Evolutionary conservation across 441 rosid species (phyloP).

Genomic region (Macaranga tanarius): DNA sequence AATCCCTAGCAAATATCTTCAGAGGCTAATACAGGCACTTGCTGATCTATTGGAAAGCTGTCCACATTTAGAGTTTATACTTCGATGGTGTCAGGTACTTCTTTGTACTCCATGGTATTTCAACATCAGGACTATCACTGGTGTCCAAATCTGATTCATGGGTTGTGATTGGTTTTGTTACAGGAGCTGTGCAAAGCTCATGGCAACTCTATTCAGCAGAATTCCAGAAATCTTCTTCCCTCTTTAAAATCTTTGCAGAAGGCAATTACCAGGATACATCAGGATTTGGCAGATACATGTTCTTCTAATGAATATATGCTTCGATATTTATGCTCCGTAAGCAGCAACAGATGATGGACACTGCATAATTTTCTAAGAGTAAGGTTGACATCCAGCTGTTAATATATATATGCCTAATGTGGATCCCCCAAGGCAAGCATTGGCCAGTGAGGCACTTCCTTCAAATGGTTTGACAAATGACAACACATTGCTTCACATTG

Average conservation of each 20-base stretch:
- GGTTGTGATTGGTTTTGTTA: conserved; percentile 15
- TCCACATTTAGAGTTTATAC: conserved; percentile 88
- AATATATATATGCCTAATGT: no score
- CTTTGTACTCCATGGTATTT: background rate
- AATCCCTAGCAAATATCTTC: conserved; percentile 68
- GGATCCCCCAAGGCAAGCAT: background rate
- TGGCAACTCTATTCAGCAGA: conserved; percentile 74
- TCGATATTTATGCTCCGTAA: conserved; percentile 66
- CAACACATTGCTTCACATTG: background rate
- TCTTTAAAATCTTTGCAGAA: conserved; percentile 80
- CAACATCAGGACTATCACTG: background rate
- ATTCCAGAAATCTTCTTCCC: conserved; percentile 77
- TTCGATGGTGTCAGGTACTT: conserved; percentile 88
- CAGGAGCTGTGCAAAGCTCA: conserved; percentile 90
- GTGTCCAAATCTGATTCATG: conserved; percentile 4
- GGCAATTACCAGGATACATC: conserved; percentile 81
- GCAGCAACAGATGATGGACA: conserved; percentile 31
- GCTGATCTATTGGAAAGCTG: conserved; percentile 86
- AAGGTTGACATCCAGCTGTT: no score
- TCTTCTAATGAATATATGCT: conserved; percentile 89
- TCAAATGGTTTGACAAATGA: background rate
- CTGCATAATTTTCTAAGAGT: background rate
- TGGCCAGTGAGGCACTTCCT: background rate
- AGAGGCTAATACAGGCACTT: conserved; percentile 77
- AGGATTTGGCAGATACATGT: conserved; percentile 90